Percentiles rank a stretch among this genome's conserved stretches.
phyloP scores from a whole-genome alignment of 192 early-diverging fungal species.

The Mortierella antarctica region DNA sequence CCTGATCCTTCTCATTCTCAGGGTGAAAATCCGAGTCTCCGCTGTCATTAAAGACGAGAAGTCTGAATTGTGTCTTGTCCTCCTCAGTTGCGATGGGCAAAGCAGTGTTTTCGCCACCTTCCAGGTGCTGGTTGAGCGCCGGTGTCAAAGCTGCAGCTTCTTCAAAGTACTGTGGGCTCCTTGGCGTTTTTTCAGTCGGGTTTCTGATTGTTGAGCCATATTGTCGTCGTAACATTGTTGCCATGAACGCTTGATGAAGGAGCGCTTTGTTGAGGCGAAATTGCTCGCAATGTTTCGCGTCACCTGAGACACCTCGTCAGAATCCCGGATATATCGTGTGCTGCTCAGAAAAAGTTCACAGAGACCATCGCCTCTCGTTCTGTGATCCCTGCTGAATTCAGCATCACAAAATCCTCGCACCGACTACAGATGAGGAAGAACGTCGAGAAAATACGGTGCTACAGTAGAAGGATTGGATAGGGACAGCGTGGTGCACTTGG shows the following conservation, averaged over 20 bases:
- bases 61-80: slow-evolving; percentile 2
- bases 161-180: slow-evolving; percentile 6
- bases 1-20: slow-evolving; percentile 12
- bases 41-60: slow-evolving; percentile 2
- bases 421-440: neutral
- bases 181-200: slow-evolving; percentile 9
- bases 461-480: slow-evolving; percentile 7
- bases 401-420: slow-evolving; percentile 14
- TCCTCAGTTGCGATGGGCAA: neutral
- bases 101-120: slow-evolving; percentile 5
- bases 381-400: slow-evolving; percentile 6
- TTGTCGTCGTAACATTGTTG: slow-evolving; percentile 14
- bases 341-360: neutral
- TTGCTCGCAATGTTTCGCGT: neutral
- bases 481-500: neutral
- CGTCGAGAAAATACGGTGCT: slow-evolving; percentile 13
- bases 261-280: slow-evolving; percentile 1
- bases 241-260: slow-evolving; percentile 1
- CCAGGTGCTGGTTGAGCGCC: slow-evolving; percentile 5
- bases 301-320: neutral
- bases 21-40: neutral
- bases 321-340: slow-evolving; percentile 4
- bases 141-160: slow-evolving; percentile 2
- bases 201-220: slow-evolving; percentile 3
- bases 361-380: slow-evolving; percentile 3